Evolutionary conservation across 2,329 filamentous ascomycete species (phyloP).

Genomic region (Acephala macrosclerotiorum): DNA sequence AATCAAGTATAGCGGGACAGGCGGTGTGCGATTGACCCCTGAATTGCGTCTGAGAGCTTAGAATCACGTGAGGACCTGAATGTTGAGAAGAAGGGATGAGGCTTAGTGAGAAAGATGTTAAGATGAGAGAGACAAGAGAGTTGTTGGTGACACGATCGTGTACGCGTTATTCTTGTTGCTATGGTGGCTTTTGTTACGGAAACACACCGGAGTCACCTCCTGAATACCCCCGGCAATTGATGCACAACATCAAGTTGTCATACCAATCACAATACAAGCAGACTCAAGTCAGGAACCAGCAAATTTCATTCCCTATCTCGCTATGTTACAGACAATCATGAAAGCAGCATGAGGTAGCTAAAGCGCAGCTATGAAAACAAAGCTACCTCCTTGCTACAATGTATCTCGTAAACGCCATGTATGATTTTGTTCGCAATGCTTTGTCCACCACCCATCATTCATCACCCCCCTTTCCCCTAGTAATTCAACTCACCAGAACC

Average conservation of each 20-base stretch:
- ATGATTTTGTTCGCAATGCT: conserved; percentile 1
- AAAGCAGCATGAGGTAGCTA: conserved; percentile 4
- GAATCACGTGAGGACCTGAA: not conserved
- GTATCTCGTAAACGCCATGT: conserved; percentile 12
- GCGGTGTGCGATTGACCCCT: conserved; percentile 5
- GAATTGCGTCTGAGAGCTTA: too few relatives aligned
- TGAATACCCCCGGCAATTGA: not conserved
- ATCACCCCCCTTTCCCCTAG: conserved; percentile 50
- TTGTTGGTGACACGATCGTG: not conserved
- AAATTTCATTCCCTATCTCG: conserved; percentile 5
- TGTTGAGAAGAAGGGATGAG: too few relatives aligned
- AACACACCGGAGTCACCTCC: not conserved
- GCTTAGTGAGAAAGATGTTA: too few relatives aligned
- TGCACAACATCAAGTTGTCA: not conserved
- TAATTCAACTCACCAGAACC: conserved; percentile 91
- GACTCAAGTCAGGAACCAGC: not conserved
- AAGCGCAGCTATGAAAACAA: not conserved
- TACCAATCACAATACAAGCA: not conserved
- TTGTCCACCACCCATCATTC: conserved; percentile 18
- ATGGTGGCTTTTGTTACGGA: not conserved
- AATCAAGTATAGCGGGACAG: not conserved
- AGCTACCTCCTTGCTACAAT: conserved; percentile 6
- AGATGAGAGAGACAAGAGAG: too few relatives aligned
- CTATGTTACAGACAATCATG: conserved; percentile 10
- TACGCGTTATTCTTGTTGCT: conserved; percentile 3